Percentiles rank a stretch among this genome's conserved stretches.
Conservation (phyloP, 1,284 basidiomycete species). For the Austroboletus niveus region DNA sequence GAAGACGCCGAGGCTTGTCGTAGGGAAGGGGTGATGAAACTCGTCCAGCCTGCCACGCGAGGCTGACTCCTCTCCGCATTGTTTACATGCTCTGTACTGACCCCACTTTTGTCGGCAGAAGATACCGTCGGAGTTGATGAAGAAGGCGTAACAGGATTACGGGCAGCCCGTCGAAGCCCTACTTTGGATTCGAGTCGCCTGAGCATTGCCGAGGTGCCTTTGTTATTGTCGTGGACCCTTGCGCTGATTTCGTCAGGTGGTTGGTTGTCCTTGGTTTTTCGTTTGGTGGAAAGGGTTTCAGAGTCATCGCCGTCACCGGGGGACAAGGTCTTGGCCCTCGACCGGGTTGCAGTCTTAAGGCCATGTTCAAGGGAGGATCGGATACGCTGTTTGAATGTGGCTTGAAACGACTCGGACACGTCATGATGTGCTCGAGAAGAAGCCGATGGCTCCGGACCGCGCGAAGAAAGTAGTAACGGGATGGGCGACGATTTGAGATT, state of each 20-base stretch:
- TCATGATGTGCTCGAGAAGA: constrained; percentile 26
- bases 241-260: constrained; percentile 30
- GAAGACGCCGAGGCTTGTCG: constrained; percentile 70
- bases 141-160: constrained; percentile 44
- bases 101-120: constrained; percentile 29
- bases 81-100: constrained; percentile 35
- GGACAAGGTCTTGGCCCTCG: constrained; percentile 33
- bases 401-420: constrained; percentile 42
- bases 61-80: constrained; percentile 38
- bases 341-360: constrained; percentile 58
- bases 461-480: constrained; percentile 42
- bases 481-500: constrained; percentile 35
- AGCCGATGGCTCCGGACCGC: constrained; percentile 36
- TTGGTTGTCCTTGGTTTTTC: constrained; percentile 43
- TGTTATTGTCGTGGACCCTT: constrained; percentile 30
- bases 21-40: constrained; percentile 61
- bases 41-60: constrained; percentile 52
- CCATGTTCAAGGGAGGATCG: constrained; percentile 66
- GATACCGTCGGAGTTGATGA: constrained; percentile 36
- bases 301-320: constrained; percentile 42
- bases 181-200: constrained; percentile 48
- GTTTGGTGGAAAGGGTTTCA: constrained; percentile 44
- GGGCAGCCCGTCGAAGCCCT: constrained; percentile 49
- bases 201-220: constrained; percentile 38
- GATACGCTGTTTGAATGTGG: constrained; percentile 56